Percentiles rank a stretch among this genome's conserved stretches.
phyloP scores from a whole-genome alignment of 2,329 filamentous ascomycete genomes.

The Periconia sp. region DNA sequence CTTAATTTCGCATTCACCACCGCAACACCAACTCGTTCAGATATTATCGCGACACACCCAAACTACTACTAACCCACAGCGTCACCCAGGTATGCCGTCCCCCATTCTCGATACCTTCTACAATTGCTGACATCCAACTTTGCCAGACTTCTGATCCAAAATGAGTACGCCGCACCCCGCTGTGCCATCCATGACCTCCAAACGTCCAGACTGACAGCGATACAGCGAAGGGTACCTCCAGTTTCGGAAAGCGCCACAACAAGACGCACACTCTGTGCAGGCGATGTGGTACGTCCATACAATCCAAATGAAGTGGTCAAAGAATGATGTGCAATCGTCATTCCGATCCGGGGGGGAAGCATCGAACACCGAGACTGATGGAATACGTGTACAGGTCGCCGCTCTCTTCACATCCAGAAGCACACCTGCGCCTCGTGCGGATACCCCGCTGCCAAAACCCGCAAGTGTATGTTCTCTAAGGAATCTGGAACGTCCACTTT shows the following conservation, averaged over 20 bases:
- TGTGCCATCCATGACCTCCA: conserved; percentile 21
- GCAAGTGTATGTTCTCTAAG: conserved; percentile 84
- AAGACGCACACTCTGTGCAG: conserved; percentile 84
- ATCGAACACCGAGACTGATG: conserved; percentile 31
- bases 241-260: conserved; percentile 20
- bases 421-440: conserved; percentile 94
- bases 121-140: conserved; percentile 22
- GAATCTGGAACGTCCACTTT: conserved; percentile 2
- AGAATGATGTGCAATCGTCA: conserved; percentile 9
- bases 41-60: conserved; percentile 21
- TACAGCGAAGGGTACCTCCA: conserved; percentile 62
- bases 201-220: conserved; percentile 47
- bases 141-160: conserved; percentile 53
- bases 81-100: conserved; percentile 34
- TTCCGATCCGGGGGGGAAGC: conserved; percentile 8
- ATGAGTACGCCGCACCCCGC: conserved; percentile 55
- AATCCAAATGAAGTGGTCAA: conserved; percentile 8
- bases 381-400: conserved; percentile 65
- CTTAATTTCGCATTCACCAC: not conserved
- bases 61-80: conserved; percentile 39
- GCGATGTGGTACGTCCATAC: conserved; percentile 83
- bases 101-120: conserved; percentile 1
- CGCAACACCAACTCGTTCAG: not conserved
- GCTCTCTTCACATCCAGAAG: conserved; percentile 99
- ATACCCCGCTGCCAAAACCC: conserved; percentile 95